Conservation (phyloP, 23 red algal species). For the Cyanidiococcus yangmingshanensis region DNA sequence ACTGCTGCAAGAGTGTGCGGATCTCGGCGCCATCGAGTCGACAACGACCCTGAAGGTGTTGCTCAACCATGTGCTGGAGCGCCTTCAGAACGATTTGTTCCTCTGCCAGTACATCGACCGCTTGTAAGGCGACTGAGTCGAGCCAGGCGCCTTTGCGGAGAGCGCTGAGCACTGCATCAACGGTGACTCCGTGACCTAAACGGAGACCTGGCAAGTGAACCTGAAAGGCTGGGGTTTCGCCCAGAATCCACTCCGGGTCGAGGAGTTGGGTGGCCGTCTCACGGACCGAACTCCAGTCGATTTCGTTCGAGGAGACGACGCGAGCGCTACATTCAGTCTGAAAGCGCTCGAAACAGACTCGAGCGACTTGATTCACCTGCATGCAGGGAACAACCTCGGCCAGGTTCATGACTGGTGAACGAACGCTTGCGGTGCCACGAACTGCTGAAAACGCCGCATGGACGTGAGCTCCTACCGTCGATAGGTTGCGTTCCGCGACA, state of each 20-base stretch:
- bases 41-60: not conserved
- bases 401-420: slow-evolving; percentile 52
- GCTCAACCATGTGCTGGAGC: not conserved
- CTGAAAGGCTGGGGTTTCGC: slow-evolving; percentile 1
- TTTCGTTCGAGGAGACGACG: not conserved
- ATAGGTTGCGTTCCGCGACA: not conserved
- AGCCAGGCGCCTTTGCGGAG: not conserved
- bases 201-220: not conserved
- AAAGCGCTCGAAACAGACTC: not conserved
- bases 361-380: not conserved
- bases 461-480: not conserved
- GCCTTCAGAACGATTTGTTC: not conserved
- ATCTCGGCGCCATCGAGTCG: not conserved
- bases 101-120: not conserved
- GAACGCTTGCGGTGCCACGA: slow-evolving; percentile 40
- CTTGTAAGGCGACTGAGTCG: not conserved
- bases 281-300: not conserved
- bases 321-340: not conserved
- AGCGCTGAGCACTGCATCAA: not conserved
- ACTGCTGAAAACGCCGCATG: not conserved
- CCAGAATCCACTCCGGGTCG: slow-evolving; percentile 11
- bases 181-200: not conserved
- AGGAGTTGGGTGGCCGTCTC: not conserved
- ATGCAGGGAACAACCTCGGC: slow-evolving; percentile 1
- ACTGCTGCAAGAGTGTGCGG: not conserved